Percentiles rank a stretch among this genome's conserved stretches.
phyloP scores from a whole-genome alignment of 2,329 filamentous ascomycete species.

The Trichophyton verrucosum region DNA sequence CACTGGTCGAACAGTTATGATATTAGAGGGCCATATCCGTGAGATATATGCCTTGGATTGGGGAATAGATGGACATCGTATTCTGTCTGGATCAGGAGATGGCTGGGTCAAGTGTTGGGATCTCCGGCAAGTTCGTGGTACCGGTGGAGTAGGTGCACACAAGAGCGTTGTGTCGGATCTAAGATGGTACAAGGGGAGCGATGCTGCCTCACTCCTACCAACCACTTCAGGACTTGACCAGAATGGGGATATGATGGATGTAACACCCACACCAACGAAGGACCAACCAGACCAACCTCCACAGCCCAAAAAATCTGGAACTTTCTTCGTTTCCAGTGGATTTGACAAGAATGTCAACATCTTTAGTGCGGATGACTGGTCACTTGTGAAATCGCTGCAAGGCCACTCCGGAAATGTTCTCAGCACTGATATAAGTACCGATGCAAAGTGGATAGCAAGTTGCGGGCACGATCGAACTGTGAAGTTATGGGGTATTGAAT shows the following conservation, averaged over 20 bases:
- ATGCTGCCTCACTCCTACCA: conserved; percentile 50
- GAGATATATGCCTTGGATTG: conserved; percentile 91
- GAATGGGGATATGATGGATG: conserved; percentile 27
- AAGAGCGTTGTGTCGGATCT: conserved; percentile 84
- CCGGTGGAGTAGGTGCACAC: conserved; percentile 80
- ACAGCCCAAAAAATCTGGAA: conserved; percentile 73
- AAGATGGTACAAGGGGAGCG: conserved; percentile 79
- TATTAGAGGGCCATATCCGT: conserved; percentile 83
- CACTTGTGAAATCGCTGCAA: conserved; percentile 69
- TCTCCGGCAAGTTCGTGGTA: conserved; percentile 71
- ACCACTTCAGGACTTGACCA: conserved; percentile 54
- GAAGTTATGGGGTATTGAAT: conserved; percentile 85
- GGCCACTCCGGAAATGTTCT: conserved; percentile 89
- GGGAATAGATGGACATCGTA: conserved; percentile 79
- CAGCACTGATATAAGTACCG: conserved; percentile 73
- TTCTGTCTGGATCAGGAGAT: conserved; percentile 83
- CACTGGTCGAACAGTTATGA: conserved; percentile 88
- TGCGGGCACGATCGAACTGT: conserved; percentile 89
- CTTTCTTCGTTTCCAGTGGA: conserved; percentile 79
- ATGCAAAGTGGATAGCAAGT: conserved; percentile 86
- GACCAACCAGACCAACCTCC: conserved; percentile 23
- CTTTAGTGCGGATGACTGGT: conserved; percentile 95
- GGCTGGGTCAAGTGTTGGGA: conserved; percentile 99
- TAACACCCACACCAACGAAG: conserved; percentile 9
- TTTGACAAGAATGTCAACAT: conserved; percentile 95